Base-by-base conservation (phyloP, 179 eudicot genomes). In the Beta lomatogona region DNA sequence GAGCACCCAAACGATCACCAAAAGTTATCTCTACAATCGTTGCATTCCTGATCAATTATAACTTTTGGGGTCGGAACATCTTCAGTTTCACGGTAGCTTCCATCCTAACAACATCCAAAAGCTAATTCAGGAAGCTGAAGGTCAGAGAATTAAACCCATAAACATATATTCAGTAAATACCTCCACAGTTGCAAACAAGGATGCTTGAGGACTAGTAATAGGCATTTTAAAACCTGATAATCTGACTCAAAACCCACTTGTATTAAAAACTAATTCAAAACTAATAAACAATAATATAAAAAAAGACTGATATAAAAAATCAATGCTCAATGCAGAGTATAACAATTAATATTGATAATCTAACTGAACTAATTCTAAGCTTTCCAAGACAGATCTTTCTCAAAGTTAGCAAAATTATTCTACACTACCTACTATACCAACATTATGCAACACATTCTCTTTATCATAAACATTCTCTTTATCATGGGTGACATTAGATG, bases 1-100 rank as follows among this genome's bases (percentile, higher is more conserved):
- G 98, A 22, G 98, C 95, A 31, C 98, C 99, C 25, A 95, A 91
- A 75, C 99, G 97, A 81, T 95, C 91, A 16, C 99, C 99, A 76
- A 93, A 95, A 21, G 99, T 95, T 76, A 95, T 87, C 87, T 95
- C 95, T 58, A 95, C 99, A 19, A 95, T 89, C 63, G 99, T 95
- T 19, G 97, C 99, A 77, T 92, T 95, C 99, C 60, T 86, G 94
- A 86, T 95, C 97, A 66, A 95, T 95, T 75, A 94, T 91, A 28
- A 95, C 98, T 79, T 88, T 91, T 14, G 99, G 98, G 41, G 85
- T 92, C 11, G 99, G 97, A 77, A 94, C 57, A 66, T 79, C 78
- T 78, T 92, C 98, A 31, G 86, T 92, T 46, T 91, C 97, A 66
- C 77, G 81, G 76, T 87, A 84, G 83, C 89, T 92, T 86, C 89